A percentile compares a stretch with the other conserved stretches of the same genome.
Evolutionary conservation across 441 rosid genomes (phyloP).

Genomic region (Pelargonium citronellum): DNA sequence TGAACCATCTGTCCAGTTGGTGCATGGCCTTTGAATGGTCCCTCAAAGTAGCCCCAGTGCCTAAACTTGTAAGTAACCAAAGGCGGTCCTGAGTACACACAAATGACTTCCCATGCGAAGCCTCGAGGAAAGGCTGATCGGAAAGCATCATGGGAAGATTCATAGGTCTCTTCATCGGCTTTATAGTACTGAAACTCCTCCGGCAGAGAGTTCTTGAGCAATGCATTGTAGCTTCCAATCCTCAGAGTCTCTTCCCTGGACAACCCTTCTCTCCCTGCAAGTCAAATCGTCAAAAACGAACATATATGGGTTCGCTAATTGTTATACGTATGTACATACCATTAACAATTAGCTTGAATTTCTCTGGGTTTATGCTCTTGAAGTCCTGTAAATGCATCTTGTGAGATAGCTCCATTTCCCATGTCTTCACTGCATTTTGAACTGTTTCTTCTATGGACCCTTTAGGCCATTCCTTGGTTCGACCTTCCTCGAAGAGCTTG

Average conservation of each 20-base stretch:
- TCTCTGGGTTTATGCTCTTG: too few species aligned
- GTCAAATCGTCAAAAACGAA: too few species aligned
- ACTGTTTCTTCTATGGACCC: too few species aligned
- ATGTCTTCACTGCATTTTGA: too few species aligned
- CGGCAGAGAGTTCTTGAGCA: slow-evolving; percentile 55
- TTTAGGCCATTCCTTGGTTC: too few species aligned
- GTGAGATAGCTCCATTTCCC: too few species aligned
- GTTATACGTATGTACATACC: neutral
- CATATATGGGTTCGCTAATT: too few species aligned
- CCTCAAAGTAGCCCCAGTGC: slow-evolving; percentile 89
- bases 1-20: slow-evolving; percentile 56
- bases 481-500: slow-evolving; percentile 63
- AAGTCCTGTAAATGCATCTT: too few species aligned
- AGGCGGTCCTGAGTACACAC: slow-evolving; percentile 60
- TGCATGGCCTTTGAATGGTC: slow-evolving; percentile 60
- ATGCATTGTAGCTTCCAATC: slow-evolving; percentile 59
- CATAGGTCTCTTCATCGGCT: slow-evolving; percentile 61
- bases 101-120: slow-evolving; percentile 68
- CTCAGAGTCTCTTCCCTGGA: slow-evolving; percentile 3
- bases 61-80: slow-evolving; percentile 57
- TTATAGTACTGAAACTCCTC: slow-evolving; percentile 50
- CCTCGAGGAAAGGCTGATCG: slow-evolving; percentile 66
- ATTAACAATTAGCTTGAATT: too few species aligned
- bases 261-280: slow-evolving; percentile 2
- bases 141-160: slow-evolving; percentile 60